Conservation (phyloP, 208 protist genomes). For the Acanthamoeba castellanii region DNA sequence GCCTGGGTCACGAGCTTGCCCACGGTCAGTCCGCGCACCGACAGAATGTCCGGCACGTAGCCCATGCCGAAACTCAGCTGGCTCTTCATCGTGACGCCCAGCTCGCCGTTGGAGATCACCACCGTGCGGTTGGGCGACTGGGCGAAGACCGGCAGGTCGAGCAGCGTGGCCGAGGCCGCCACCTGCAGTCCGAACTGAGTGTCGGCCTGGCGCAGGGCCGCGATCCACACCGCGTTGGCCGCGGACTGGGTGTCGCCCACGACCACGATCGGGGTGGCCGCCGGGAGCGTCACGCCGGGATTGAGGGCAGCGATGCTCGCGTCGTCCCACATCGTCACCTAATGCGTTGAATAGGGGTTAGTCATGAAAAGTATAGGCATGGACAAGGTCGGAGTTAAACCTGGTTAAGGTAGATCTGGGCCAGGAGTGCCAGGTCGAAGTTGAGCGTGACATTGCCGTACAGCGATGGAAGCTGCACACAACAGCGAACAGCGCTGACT, state of each 20-base stretch:
- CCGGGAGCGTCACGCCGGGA: not conserved
- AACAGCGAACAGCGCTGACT: not conserved
- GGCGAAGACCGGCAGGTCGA: not conserved
- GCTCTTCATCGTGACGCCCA: not conserved
- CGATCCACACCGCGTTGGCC: not conserved
- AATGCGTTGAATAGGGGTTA: no score
- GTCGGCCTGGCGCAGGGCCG: not conserved
- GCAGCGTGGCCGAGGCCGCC: not conserved
- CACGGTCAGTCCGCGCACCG: not conserved
- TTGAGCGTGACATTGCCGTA: conserved; percentile 25
- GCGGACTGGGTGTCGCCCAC: not conserved
- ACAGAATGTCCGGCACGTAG: not conserved
- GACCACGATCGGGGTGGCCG: not conserved
- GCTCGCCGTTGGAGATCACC: not conserved
- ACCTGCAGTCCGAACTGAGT: not conserved
- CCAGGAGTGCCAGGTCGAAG: not conserved
- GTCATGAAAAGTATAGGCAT: no score
- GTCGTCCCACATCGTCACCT: not conserved
- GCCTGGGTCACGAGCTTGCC: not conserved
- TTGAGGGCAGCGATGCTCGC: not conserved
- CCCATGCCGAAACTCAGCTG: not conserved
- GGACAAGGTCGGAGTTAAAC: no score
- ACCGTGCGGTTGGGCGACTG: not conserved
- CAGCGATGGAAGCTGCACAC: not conserved
- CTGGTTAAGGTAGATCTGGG: conserved; percentile 20